These are phyloP conservation scores for Sporothrix euskadiensis DNA, from an alignment of 2,329 filamentous ascomycete species.

Conservation along the genomic window DNA sequence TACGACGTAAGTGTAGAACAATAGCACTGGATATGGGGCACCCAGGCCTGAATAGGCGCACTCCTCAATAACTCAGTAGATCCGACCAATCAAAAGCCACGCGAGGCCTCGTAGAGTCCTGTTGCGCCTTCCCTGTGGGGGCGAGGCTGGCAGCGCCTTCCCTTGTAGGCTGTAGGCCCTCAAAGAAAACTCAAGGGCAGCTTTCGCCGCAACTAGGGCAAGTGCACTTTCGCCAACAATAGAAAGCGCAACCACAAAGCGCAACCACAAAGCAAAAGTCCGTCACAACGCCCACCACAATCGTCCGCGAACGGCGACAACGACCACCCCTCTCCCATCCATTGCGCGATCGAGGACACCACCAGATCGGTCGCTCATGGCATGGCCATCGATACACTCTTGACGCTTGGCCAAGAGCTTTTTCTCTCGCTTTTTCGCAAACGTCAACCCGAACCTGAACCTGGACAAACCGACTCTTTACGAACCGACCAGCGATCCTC, in stretches of 20 bases:
- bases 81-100: not conserved
- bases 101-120: not conserved
- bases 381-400: conserved; percentile 27
- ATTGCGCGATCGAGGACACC: not conserved
- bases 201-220: not conserved
- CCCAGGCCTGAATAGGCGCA: not conserved
- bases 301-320: not conserved
- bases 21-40: not conserved
- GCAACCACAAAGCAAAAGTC: not conserved
- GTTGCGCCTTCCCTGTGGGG: not conserved
- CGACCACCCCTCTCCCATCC: not conserved
- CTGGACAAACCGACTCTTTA: not conserved
- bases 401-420: conserved; percentile 18
- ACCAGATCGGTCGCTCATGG: not conserved
- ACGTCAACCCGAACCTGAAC: not conserved
- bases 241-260: not conserved
- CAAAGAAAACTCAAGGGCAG: conserved; percentile 11
- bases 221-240: not conserved
- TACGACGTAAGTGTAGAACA: not conserved
- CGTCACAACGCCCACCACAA: not conserved
- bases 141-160: not conserved
- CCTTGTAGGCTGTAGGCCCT: not conserved
- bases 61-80: not conserved
- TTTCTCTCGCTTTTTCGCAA: not conserved
- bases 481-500: not conserved